These are phyloP conservation scores for Phanerochaete carnosa DNA, from an alignment of 768 basidiomycete species.

Conservation along the genomic window DNA sequence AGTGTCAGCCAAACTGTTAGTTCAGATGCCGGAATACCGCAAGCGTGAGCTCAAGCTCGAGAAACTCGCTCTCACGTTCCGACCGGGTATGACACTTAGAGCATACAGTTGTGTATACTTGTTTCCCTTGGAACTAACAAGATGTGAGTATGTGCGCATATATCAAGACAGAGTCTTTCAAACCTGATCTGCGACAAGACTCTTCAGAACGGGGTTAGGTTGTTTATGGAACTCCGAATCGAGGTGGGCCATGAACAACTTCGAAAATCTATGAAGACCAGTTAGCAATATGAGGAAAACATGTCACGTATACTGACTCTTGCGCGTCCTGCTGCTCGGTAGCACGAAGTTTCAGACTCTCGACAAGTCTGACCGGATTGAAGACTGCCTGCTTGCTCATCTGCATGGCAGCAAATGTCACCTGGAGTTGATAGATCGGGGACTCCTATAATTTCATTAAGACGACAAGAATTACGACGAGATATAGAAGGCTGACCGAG, in stretches of 20 bases:
- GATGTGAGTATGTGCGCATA: neutral
- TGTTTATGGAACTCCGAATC: slow-evolving; percentile 88
- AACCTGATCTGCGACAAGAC: slow-evolving; percentile 75
- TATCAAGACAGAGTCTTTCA: slow-evolving; percentile 6
- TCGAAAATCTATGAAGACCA: slow-evolving; percentile 68
- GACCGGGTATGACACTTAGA: slow-evolving; percentile 64
- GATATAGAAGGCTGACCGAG: slow-evolving; percentile 29
- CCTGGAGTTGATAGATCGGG: slow-evolving; percentile 75
- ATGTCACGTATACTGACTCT: slow-evolving; percentile 54
- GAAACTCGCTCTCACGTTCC: slow-evolving; percentile 67
- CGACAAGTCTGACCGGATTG: slow-evolving; percentile 82
- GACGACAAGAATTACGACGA: neutral
- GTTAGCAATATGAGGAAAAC: slow-evolving; percentile 1
- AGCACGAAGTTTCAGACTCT: slow-evolving; percentile 76
- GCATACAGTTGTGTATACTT: slow-evolving; percentile 81
- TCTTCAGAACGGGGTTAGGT: slow-evolving; percentile 52
- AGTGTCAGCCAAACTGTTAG: neutral
- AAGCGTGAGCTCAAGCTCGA: slow-evolving; percentile 87
- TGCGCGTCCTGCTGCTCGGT: slow-evolving; percentile 96
- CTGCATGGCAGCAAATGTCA: slow-evolving; percentile 84
- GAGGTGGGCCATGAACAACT: slow-evolving; percentile 88
- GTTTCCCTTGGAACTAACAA: slow-evolving; percentile 80
- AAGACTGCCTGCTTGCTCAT: slow-evolving; percentile 65
- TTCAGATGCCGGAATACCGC: slow-evolving; percentile 28
- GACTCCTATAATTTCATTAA: slow-evolving; percentile 48